Percentiles rank a stretch among this genome's conserved stretches.
phyloP scores from a whole-genome alignment of 2,329 filamentous ascomycete genomes.

The Trichoderma endophyticum region DNA sequence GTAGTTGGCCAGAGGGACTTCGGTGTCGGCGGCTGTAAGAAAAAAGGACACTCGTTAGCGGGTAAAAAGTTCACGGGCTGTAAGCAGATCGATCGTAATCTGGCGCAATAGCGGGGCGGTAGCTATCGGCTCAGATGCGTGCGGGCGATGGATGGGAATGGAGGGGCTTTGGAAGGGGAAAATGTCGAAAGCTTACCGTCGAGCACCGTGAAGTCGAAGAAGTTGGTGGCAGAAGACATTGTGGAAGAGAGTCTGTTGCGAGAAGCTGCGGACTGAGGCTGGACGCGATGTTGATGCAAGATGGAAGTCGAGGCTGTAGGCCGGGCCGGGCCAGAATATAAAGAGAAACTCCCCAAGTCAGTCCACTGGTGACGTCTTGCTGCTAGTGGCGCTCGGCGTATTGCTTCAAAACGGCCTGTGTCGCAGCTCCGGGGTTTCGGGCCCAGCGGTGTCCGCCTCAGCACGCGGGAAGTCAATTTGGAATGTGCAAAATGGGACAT shows the following conservation, averaged over 20 bases:
- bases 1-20: constrained; percentile 67
- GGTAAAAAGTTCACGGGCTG: background rate
- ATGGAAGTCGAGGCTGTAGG: background rate
- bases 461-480: background rate
- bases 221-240: constrained; percentile 46
- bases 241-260: constrained; percentile 19
- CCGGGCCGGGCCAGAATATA: constrained; percentile 1
- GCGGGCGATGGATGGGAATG: background rate
- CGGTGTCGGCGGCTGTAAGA: constrained; percentile 50
- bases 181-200: constrained; percentile 59
- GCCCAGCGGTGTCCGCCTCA: background rate
- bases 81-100: background rate
- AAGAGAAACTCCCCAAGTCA: background rate
- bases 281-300: constrained; percentile 11
- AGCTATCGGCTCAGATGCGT: background rate
- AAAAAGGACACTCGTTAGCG: background rate
- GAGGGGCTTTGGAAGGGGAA: background rate
- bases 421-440: background rate
- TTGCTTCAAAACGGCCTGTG: background rate
- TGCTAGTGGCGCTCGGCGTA: constrained; percentile 7
- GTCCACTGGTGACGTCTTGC: constrained; percentile 16
- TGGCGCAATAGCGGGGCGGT: constrained; percentile 1
- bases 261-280: background rate
- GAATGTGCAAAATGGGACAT: background rate
- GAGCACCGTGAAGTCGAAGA: constrained; percentile 82